Evolutionary conservation across 192 early-diverging fungal species (phyloP).

Genomic region (Obelidium mucronatum): DNA sequence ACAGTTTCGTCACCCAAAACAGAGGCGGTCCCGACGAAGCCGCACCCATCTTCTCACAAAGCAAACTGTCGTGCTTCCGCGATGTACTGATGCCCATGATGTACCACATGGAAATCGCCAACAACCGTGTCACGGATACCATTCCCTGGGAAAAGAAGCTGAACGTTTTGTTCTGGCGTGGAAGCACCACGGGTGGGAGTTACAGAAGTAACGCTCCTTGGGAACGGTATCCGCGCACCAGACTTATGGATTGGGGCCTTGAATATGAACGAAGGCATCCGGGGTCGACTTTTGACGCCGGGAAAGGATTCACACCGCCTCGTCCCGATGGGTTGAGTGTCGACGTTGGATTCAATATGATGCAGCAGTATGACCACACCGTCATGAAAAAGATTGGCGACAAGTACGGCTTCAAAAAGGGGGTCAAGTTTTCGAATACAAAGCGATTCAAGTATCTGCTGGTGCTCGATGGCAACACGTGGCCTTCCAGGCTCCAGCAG

Average conservation of each 20-base stretch:
- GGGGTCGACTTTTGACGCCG: background rate
- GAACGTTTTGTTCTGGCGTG: conserved; percentile 32
- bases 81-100: conserved; percentile 6
- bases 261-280: conserved; percentile 3
- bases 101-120: background rate
- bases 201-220: conserved; percentile 11
- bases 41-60: conserved; percentile 20
- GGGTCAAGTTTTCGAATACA: background rate
- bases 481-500: background rate
- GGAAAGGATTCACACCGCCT: too few relatives aligned
- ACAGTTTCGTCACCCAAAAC: background rate
- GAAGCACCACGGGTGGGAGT: conserved; percentile 15
- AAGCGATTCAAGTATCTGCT: conserved; percentile 21
- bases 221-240: conserved; percentile 19
- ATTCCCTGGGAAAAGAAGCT: conserved; percentile 10
- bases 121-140: background rate
- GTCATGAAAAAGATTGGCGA: background rate
- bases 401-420: background rate
- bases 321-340: background rate
- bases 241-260: conserved; percentile 5
- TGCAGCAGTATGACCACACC: background rate
- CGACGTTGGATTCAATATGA: background rate
- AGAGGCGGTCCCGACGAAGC: too few relatives aligned
- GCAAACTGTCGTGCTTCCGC: background rate
- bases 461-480: conserved; percentile 23